Percentiles rank a stretch among this genome's conserved stretches.
Conservation (phyloP, 2,329 filamentous ascomycete species). For the Metarhizium album region DNA sequence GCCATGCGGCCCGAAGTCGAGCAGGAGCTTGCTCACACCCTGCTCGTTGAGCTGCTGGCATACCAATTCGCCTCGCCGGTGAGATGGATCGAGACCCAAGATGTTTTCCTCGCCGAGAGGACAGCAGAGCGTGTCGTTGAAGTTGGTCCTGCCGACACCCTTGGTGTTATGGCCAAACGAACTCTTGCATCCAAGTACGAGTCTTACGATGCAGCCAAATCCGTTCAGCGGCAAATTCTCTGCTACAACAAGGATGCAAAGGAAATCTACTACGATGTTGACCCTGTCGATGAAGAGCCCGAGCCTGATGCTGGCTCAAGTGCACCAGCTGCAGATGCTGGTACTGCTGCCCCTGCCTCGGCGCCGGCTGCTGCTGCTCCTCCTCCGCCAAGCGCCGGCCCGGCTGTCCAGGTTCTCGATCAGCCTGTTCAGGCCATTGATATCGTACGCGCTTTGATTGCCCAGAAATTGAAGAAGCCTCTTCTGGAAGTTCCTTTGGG, state of each 20-base stretch:
- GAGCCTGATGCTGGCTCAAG: constrained; percentile 45
- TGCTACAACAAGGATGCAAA: constrained; percentile 99
- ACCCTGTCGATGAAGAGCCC: constrained; percentile 85
- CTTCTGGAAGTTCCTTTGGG: constrained; percentile 78
- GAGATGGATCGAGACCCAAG: constrained; percentile 99
- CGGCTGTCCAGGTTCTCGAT: constrained; percentile 78
- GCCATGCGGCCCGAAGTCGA: constrained; percentile 96
- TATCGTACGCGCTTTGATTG: constrained; percentile 78
- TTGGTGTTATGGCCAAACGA: constrained; percentile 94
- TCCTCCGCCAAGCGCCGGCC: constrained; percentile 64
- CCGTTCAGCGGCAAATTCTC: constrained; percentile 90
- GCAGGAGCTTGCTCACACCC: constrained; percentile 96
- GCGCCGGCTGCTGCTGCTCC: constrained; percentile 45
- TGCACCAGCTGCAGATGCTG: constrained; percentile 37
- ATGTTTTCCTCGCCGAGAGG: constrained; percentile 97
- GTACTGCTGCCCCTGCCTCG: constrained; percentile 42
- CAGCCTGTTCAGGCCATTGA: constrained; percentile 80
- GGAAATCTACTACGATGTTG: constrained; percentile 98
- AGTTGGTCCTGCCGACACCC: constrained; percentile 90
- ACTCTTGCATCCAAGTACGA: constrained; percentile 96
- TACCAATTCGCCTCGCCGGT: constrained; percentile 99
- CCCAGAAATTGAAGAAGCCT: constrained; percentile 96
- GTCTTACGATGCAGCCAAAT: constrained; percentile 94
- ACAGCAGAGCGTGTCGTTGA: constrained; percentile 95
- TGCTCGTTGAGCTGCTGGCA: constrained; percentile 96